Base-by-base conservation (phyloP, 169 alveolate species). In the Eimeria maxima region DNA sequence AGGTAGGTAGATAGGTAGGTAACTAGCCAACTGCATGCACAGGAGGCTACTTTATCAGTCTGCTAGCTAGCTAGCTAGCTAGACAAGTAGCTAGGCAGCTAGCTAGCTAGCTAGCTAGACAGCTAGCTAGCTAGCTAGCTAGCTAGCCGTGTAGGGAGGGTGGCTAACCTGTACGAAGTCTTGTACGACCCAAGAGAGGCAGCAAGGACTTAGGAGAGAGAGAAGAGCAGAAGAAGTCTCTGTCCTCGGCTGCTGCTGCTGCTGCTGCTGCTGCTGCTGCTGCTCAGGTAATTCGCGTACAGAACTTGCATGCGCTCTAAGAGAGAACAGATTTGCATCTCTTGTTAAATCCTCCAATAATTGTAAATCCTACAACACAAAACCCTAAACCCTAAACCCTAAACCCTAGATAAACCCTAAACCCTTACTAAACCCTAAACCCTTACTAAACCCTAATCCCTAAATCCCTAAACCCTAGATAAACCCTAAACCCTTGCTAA, bases 101-200 rank as follows among this genome's bases (percentile, higher is more conserved):
- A 50, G 11, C 57, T 50, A 50, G 57, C 5, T 50, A 50, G 57
- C 57, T 50, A 50, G 57, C 57, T 50, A 50, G 11, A 5, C 11
- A 50, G 57, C 57, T 50, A 11, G 5, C 57, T 50, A 50, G 57
- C 57, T 50, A 50, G 57, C 57, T 50, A 50, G 57, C 57, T 50
- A 50, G 57, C 57, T 50, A n/a, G n/a, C n/a, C n/a, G n/a, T n/a
- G n/a, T n/a, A n/a, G n/a, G n/a, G 7, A 8, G 44, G n/a, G 33
- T 0, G 20, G 10, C 95, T 3, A 29, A 90, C 95, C 90, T 91
- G 96, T 0, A 89, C 95, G 38, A 95, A 95, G 88, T 95, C 97
- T 73, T 95, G 97, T 7, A 95, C 97, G 38, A 95, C 74, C 97
- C 97, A 95, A 29, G 97, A 71, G 50, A 95, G 95, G n/a, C 94